These are phyloP conservation scores for Phytophthora macrochlamydospora DNA, from an alignment of 352 stramenopile species.

Conservation along the genomic window DNA sequence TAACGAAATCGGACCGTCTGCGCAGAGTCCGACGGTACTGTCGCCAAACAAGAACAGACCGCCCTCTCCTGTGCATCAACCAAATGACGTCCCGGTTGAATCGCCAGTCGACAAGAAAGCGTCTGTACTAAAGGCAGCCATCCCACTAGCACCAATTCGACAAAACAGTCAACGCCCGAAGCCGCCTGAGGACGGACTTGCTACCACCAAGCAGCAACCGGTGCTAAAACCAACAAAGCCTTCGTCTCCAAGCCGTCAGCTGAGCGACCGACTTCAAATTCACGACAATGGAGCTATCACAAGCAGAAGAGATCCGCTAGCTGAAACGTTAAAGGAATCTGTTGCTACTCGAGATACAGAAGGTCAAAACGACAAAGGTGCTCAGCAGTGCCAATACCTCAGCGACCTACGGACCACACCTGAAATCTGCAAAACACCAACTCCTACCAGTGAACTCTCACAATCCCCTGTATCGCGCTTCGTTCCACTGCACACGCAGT, in stretches of 20 bases:
- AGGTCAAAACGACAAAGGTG: slow-evolving; percentile 2
- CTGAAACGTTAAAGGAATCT: slow-evolving; percentile 3
- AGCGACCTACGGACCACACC: neutral
- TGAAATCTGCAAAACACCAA: slow-evolving; percentile 7
- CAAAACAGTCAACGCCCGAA: slow-evolving; percentile 22
- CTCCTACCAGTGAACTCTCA: neutral
- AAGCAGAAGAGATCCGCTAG: slow-evolving; percentile 5
- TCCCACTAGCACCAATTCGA: slow-evolving; percentile 17
- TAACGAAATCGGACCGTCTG: slow-evolving; percentile 13
- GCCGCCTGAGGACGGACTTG: slow-evolving; percentile 21
- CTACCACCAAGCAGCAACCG: slow-evolving; percentile 9
- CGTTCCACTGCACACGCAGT: slow-evolving; percentile 58
- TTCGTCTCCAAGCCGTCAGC: slow-evolving; percentile 12
- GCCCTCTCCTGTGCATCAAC: slow-evolving; percentile 13
- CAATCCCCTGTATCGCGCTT: slow-evolving; percentile 33
- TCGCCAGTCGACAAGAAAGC: slow-evolving; percentile 1
- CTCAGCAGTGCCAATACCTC: neutral
- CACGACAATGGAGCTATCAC: slow-evolving; percentile 9
- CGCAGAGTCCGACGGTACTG: slow-evolving; percentile 5
- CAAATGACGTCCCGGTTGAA: slow-evolving; percentile 3
- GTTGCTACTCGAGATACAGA: slow-evolving; percentile 6
- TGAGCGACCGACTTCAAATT: slow-evolving; percentile 15
- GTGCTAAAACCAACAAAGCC: slow-evolving; percentile 6
- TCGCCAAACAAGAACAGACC: slow-evolving; percentile 12
- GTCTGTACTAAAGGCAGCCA: neutral